phyloP scores from a whole-genome alignment of 2,329 filamentous ascomycete species.

The Apiospora marii region DNA sequence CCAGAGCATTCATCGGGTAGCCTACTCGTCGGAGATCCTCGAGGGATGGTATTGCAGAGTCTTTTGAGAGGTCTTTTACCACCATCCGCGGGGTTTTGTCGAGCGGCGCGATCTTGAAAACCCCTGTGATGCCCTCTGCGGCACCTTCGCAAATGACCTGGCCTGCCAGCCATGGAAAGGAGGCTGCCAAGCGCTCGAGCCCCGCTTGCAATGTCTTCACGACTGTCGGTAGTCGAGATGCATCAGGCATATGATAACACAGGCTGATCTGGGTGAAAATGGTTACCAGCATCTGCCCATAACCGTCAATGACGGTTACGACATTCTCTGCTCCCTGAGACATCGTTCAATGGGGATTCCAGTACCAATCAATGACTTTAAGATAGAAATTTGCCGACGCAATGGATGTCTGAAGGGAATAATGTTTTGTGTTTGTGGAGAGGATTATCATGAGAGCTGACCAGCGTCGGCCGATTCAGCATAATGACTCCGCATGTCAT shows the following conservation, averaged over 20 bases:
- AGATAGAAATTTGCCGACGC: too few relatives aligned
- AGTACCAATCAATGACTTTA: too few relatives aligned
- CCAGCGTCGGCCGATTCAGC: too few relatives aligned
- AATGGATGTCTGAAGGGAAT: too few relatives aligned
- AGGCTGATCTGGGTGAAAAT: constrained; percentile 49
- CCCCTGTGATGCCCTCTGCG: not conserved
- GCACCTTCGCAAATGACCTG: not conserved
- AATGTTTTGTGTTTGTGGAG: too few relatives aligned
- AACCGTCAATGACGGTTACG: not conserved
- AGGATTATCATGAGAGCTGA: too few relatives aligned
- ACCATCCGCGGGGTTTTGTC: not conserved
- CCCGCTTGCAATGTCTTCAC: not conserved
- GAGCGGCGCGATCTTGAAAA: not conserved
- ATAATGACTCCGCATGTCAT: too few relatives aligned
- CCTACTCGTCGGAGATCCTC: not conserved
- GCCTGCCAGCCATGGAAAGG: not conserved
- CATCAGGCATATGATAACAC: constrained; percentile 40
- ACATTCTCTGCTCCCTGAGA: not conserved
- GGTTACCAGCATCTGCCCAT: constrained; percentile 33
- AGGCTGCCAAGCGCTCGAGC: not conserved
- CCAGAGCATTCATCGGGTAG: constrained; percentile 46
- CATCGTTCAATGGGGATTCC: not conserved
- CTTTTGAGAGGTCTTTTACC: not conserved
- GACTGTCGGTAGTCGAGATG: constrained; percentile 22
- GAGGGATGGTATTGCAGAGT: not conserved